These are phyloP conservation scores for Helianthus annuus DNA, from an alignment of 129 eudicot genomes.

Conservation along the genomic window DNA sequence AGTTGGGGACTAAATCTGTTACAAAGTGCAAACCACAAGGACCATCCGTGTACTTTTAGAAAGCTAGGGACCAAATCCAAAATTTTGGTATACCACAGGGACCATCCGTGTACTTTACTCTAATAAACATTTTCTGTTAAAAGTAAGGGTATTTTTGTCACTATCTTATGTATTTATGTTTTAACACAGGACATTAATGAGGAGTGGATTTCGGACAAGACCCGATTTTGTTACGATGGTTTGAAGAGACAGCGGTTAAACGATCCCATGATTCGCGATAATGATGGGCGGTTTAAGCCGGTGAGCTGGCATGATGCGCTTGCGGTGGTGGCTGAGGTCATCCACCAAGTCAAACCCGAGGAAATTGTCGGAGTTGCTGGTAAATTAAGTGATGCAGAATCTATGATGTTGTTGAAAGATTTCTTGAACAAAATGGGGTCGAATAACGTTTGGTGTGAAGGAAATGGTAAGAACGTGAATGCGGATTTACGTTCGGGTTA, in stretches of 20 bases:
- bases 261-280: conserved; percentile 85
- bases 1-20: no score
- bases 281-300: conserved; percentile 82
- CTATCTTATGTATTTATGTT: neutral
- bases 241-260: conserved; percentile 87
- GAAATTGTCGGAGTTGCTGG: conserved; percentile 94
- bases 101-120: no score
- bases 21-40: no score
- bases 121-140: neutral
- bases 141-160: neutral
- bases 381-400: conserved; percentile 83
- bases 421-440: conserved; percentile 84
- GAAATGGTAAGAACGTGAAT: conserved; percentile 59
- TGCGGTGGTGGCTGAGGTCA: conserved; percentile 77
- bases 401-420: conserved; percentile 86
- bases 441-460: conserved; percentile 79
- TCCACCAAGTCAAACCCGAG: conserved; percentile 64
- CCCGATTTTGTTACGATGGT: conserved; percentile 90
- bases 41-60: no score
- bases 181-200: conserved; percentile 74
- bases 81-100: no score
- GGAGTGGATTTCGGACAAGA: conserved; percentile 97
- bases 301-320: conserved; percentile 94
- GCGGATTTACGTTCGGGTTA: conserved; percentile 89
- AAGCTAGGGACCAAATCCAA: no score